Percentiles rank a stretch among this genome's conserved stretches.
Conservation (phyloP, 306 rosid genomes). For the Rosa persica region DNA sequence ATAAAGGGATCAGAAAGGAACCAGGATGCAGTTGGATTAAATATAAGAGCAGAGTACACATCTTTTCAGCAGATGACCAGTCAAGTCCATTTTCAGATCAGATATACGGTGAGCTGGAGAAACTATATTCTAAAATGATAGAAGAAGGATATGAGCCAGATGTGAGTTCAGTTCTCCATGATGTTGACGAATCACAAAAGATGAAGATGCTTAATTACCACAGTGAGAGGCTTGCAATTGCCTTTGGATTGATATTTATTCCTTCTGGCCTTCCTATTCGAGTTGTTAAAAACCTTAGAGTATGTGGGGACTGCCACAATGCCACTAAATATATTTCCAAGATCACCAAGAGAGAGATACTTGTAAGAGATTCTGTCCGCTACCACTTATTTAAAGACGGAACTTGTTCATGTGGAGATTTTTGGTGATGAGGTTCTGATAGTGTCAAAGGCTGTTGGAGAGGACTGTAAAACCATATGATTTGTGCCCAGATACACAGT, state of each 20-base stretch:
- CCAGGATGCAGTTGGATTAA: conserved; percentile 97
- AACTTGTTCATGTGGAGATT: conserved; percentile 81
- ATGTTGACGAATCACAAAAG: conserved; percentile 80
- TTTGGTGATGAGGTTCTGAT: conserved; percentile 53
- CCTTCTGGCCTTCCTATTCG: conserved; percentile 70
- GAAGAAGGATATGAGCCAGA: conserved; percentile 79
- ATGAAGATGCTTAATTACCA: conserved; percentile 77
- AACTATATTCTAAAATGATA: conserved; percentile 56
- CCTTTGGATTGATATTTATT: conserved; percentile 79
- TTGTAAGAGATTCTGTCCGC: conserved; percentile 79
- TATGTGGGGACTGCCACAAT: conserved; percentile 89
- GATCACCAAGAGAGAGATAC: conserved; percentile 85
- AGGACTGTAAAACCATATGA: neutral
- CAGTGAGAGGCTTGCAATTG: conserved; percentile 91
- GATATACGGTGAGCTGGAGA: conserved; percentile 72
- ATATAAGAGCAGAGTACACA: conserved; percentile 66
- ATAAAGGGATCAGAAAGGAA: conserved; percentile 73
- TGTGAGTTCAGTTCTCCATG: conserved; percentile 79
- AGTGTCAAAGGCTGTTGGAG: neutral
- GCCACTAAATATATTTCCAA: conserved; percentile 86
- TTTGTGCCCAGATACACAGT: neutral
- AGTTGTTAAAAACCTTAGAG: conserved; percentile 81
- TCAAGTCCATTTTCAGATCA: conserved; percentile 72
- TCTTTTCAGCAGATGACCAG: conserved; percentile 81
- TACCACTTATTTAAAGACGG: conserved; percentile 94